Conservation (phyloP, 2,329 filamentous ascomycete genomes). For the Paecilomyces formosus region DNA sequence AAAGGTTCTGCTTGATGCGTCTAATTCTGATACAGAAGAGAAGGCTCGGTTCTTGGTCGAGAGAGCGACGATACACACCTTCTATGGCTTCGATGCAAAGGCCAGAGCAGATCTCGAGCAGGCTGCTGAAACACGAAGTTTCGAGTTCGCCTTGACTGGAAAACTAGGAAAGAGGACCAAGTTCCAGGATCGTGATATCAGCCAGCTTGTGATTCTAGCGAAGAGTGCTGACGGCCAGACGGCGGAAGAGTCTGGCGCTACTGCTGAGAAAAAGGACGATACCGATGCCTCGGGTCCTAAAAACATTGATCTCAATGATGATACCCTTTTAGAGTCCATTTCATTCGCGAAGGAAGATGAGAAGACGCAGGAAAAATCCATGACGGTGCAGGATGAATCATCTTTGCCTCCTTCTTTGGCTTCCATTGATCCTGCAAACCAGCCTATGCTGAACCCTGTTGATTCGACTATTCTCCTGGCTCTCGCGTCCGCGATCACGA, state of each 20-base stretch:
- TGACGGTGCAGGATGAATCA: conserved; percentile 35
- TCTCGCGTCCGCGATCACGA: conserved; percentile 78
- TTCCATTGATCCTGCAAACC: conserved; percentile 64
- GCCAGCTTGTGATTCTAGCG: conserved; percentile 85
- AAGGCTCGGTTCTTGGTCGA: conserved; percentile 70
- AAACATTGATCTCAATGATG: conserved; percentile 76
- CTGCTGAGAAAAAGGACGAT: conserved; percentile 13
- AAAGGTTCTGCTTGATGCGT: conserved; percentile 23
- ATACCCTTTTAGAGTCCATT: conserved; percentile 84
- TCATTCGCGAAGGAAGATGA: conserved; percentile 58
- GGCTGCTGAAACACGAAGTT: conserved; percentile 60
- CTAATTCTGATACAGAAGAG: conserved; percentile 34
- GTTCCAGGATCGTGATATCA: conserved; percentile 46
- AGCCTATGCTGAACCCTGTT: conserved; percentile 72
- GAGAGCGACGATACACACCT: conserved; percentile 71
- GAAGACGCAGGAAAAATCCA: conserved; percentile 29
- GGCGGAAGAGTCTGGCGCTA: conserved; percentile 6
- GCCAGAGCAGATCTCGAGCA: conserved; percentile 63
- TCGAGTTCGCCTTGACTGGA: conserved; percentile 77
- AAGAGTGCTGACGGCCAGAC: conserved; percentile 52
- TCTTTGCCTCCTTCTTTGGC: conserved; percentile 55
- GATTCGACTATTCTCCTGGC: conserved; percentile 83
- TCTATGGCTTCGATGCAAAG: conserved; percentile 72
- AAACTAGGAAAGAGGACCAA: conserved; percentile 62
- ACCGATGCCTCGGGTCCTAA: conserved; percentile 46